Evolutionary conservation across 495 filamentous ascomycete species (phyloP).

Genomic region (Aspergillus sparsus): DNA sequence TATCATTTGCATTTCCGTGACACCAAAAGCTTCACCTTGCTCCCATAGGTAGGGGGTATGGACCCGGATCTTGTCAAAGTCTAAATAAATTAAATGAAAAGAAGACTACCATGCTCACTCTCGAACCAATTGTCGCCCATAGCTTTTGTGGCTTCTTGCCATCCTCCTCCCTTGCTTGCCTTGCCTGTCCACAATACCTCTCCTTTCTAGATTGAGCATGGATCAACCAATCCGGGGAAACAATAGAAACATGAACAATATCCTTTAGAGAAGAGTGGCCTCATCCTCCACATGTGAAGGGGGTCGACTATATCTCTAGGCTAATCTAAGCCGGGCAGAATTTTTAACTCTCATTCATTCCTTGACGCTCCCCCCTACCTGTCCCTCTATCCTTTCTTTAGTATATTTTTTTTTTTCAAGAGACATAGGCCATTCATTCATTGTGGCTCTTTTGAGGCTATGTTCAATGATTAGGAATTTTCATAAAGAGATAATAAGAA

Average conservation of each 20-base stretch:
- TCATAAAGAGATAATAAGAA: not conserved
- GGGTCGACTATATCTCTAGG: constrained; percentile 1
- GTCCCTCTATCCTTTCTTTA: not conserved
- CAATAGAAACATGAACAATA: constrained; percentile 29
- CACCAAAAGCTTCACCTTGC: constrained; percentile 17
- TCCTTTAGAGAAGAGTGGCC: constrained; percentile 10
- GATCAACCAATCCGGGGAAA: constrained; percentile 29
- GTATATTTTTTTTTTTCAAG: constrained; percentile 10
- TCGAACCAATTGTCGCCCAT: constrained; percentile 5
- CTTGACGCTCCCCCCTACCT: not conserved
- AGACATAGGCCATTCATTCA: constrained; percentile 1
- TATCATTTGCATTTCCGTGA: constrained; percentile 13
- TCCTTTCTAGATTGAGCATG: constrained; percentile 25
- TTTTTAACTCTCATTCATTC: constrained; percentile 19
- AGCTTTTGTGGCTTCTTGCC: constrained; percentile 16
- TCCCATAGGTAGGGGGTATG: not conserved
- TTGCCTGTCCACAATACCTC: constrained; percentile 26
- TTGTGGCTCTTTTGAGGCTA: constrained; percentile 1
- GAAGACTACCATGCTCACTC: not conserved
- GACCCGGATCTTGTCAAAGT: constrained; percentile 1
- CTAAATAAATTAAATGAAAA: constrained; percentile 2
- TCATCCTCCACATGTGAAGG: not conserved
- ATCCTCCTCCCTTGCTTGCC: constrained; percentile 28
- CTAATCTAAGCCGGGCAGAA: not conserved
- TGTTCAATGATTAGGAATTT: not conserved